Conservation (phyloP, 1,284 basidiomycete genomes). For the Athelia psychrophila region DNA sequence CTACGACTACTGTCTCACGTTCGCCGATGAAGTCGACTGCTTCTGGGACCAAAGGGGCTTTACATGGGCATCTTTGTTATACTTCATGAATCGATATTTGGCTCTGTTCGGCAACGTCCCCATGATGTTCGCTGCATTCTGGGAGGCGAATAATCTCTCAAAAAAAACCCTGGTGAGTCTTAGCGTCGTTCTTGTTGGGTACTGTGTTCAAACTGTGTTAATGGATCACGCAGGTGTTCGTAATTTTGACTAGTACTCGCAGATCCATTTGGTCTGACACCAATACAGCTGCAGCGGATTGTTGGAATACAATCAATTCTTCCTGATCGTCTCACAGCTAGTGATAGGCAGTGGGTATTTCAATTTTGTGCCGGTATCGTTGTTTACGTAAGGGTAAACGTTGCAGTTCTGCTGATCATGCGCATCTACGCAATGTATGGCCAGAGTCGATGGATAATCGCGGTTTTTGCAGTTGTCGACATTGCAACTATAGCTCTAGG, state of each 20-base stretch:
- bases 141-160: neutral
- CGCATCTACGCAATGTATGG: conserved; percentile 11
- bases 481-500: neutral
- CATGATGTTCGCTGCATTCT: neutral
- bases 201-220: neutral
- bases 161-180: neutral
- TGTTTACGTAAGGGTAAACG: no score
- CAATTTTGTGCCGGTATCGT: no score
- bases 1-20: neutral
- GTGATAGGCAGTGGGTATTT: neutral
- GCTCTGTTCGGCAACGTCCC: neutral
- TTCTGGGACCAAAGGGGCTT: neutral
- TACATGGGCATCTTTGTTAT: neutral
- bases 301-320: neutral
- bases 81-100: neutral
- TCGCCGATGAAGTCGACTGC: neutral
- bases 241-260: neutral
- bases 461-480: neutral
- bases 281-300: neutral
- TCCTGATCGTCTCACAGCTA: neutral
- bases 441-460: conserved; percentile 5
- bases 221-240: neutral
- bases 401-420: conserved; percentile 7
- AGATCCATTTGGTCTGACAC: neutral
- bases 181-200: no score